A percentile compares a stretch with the other conserved stretches of the same genome.
Conservation (phyloP, 73 alveolate genomes). For the Uronychia setigera region DNA sequence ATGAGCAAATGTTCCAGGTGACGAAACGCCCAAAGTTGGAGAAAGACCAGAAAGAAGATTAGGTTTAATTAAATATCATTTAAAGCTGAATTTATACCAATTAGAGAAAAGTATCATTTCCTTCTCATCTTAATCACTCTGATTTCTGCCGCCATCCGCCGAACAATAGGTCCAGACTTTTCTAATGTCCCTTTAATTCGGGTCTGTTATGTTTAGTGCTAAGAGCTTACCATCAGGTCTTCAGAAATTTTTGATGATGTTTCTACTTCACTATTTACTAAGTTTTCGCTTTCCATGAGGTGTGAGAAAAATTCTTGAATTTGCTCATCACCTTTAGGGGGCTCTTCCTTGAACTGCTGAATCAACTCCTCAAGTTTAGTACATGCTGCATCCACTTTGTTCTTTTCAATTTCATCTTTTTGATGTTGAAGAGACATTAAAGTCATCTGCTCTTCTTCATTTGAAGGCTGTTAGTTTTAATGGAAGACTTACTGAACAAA, state of each 20-base stretch:
- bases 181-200: background rate
- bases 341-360: background rate
- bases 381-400: background rate
- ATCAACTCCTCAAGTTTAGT: constrained; percentile 12
- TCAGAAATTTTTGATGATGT: constrained; percentile 8
- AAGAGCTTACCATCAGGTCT: background rate
- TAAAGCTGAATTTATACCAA: too few species aligned
- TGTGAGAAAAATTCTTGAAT: constrained; percentile 31
- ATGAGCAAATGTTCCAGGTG: too few species aligned
- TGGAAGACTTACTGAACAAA: constrained; percentile 5
- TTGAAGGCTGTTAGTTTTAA: background rate
- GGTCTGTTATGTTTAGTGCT: background rate
- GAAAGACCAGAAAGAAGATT: too few species aligned
- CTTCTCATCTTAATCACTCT: too few species aligned
- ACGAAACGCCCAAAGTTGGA: too few species aligned
- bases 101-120: too few species aligned
- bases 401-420: background rate
- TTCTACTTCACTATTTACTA: background rate
- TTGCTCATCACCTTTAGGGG: constrained; percentile 27
- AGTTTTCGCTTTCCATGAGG: constrained; percentile 8
- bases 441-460: constrained; percentile 18
- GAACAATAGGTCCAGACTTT: constrained; percentile 11
- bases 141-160: constrained; percentile 59
- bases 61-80: too few species aligned
- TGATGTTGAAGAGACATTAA: constrained; percentile 20